Evolutionary conservation across 495 filamentous ascomycete species (phyloP), one percentile per base, ranked within the genome.

Genomic region (Penicillium parvum): DNA sequence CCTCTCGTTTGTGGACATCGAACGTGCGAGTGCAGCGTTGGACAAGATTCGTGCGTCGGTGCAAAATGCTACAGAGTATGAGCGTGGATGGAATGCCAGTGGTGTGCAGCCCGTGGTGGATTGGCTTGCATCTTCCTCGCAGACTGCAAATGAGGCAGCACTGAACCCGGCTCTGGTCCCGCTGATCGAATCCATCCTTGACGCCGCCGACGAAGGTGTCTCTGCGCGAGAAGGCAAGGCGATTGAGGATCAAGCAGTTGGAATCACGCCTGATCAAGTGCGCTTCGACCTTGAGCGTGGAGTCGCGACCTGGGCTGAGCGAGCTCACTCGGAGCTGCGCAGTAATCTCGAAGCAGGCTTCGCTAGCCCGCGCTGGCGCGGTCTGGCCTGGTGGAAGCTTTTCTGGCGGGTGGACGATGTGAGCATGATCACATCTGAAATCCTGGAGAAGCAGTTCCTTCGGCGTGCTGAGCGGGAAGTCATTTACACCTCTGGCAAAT

Each of bases 401-500:
- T 83, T 95, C 55, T 96, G 89, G 88, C 82, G 85, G 9, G 87
- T 88, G 32, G 92, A 97, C 60, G 91, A 97, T 51, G 88, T 98
- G 27, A 73, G 76, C 20, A 83, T 87, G 74, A 79, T 92, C 33
- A 77, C 84, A 1, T 79, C 81, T 2, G 85, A 94, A 45, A 80
- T 96, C 39, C 63, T 96, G 3, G 73, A 78, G 25, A 75, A 71
- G 34, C 72, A 73, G n/a, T 96, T 90, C 63, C 76, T 98, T 3
- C 72, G 74, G 2, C 71, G 75, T 11, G 81, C 90, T 0, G 90
- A 96, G 56, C 81, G 79, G 43, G 77, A 76, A 38, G 68, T 86
- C 29, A 81, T 94, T 37, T 94, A 81, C 66, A 78, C 94, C 3
- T 76, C 84, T n/a, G 92, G 92, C 7, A 76, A 83, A 17, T 79